A percentile compares a stretch with the other conserved stretches of the same genome.
These are phyloP conservation scores for Lasiosphaeria hispida DNA, from an alignment of 495 filamentous ascomycete species.

Conservation along the genomic window DNA sequence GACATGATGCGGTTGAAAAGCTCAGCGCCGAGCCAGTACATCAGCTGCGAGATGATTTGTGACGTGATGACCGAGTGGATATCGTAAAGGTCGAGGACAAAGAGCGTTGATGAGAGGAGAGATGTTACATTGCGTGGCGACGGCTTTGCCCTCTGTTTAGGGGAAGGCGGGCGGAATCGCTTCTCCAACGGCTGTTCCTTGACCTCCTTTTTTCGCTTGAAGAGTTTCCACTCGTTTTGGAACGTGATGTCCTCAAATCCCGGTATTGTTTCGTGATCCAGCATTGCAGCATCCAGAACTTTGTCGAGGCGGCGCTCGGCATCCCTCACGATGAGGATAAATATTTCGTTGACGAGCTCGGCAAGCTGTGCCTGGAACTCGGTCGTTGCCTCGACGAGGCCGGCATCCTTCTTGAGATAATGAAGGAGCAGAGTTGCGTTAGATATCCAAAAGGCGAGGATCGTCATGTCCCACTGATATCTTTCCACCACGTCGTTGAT, in stretches of 20 bases:
- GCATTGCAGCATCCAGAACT: conserved; percentile 84
- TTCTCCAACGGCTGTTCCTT: conserved; percentile 89
- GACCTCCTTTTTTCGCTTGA: conserved; percentile 82
- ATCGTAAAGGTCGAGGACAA: conserved; percentile 96
- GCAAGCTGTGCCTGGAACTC: conserved; percentile 91
- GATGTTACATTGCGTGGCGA: conserved; percentile 97
- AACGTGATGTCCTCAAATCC: conserved; percentile 95
- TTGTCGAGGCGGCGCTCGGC: conserved; percentile 98
- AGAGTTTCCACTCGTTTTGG: conserved; percentile 96
- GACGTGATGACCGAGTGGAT: conserved; percentile 95
- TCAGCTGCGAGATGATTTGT: conserved; percentile 86
- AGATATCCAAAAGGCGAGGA: conserved; percentile 97
- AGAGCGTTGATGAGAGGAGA: conserved; percentile 90
- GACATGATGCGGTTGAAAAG: conserved; percentile 98
- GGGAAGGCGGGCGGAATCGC: conserved; percentile 90
- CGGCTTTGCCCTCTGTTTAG: conserved; percentile 84
- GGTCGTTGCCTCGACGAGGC: conserved; percentile 75
- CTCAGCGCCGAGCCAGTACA: conserved; percentile 96
- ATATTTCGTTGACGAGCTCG: conserved; percentile 97
- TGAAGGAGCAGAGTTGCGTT: conserved; percentile 93
- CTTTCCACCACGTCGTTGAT: conserved; percentile 93
- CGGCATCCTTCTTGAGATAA: conserved; percentile 92
- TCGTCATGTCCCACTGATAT: conserved; percentile 99
- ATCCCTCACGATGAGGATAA: conserved; percentile 96
- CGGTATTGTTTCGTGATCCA: conserved; percentile 98